phyloP scores from a whole-genome alignment of 2,329 filamentous ascomycete genomes.

The Blumeriella jaapii region DNA sequence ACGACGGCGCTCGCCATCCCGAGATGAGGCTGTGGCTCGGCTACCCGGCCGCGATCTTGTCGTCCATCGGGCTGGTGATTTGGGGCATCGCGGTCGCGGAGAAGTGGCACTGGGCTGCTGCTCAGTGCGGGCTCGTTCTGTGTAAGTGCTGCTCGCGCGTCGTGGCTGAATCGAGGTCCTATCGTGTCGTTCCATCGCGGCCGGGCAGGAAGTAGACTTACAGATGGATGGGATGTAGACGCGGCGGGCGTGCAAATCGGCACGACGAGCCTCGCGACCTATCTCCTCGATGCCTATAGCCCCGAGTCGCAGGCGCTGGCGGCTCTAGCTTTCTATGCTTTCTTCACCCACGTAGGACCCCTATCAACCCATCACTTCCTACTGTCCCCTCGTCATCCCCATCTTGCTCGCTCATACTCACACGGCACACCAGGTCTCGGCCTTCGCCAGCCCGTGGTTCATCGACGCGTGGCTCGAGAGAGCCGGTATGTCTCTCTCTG shows the following conservation, averaged over 20 bases:
- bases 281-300: conserved; percentile 46
- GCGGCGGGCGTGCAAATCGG: conserved; percentile 44
- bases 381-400: too few relatives aligned
- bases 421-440: conserved; percentile 9
- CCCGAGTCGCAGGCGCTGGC: conserved; percentile 42
- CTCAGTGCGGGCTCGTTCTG: conserved; percentile 42
- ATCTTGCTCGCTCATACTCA: too few relatives aligned
- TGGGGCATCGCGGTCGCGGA: conserved; percentile 45
- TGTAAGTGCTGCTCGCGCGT: conserved; percentile 27
- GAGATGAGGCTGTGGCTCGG: conserved; percentile 46
- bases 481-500: conserved; percentile 6
- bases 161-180: neutral
- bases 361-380: too few relatives aligned
- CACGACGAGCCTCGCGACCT: conserved; percentile 40
- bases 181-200: neutral
- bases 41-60: conserved; percentile 40
- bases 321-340: conserved; percentile 42
- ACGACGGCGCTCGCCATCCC: conserved; percentile 33
- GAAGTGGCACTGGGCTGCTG: conserved; percentile 44
- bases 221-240: conserved; percentile 28
- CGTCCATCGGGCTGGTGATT: conserved; percentile 37
- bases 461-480: conserved; percentile 22
- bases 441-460: conserved; percentile 21
- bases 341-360: conserved; percentile 39
- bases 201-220: neutral